Conservation (phyloP, 2,329 filamentous ascomycete genomes). For the Aspergillus sp. region DNA sequence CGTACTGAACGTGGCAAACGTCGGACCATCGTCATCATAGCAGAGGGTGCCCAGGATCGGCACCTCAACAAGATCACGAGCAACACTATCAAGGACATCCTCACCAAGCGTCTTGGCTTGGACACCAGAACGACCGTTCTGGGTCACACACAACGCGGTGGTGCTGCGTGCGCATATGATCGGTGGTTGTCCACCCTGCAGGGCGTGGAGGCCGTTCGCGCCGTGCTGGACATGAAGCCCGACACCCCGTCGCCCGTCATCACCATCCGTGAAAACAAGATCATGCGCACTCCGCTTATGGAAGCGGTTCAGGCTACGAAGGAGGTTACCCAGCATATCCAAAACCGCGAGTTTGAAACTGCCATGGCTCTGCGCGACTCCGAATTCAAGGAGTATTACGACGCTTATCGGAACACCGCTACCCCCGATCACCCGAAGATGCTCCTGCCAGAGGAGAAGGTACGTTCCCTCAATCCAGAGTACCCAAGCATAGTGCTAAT, state of each 20-base stretch:
- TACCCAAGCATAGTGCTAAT: constrained; percentile 24
- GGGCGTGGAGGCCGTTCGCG: constrained; percentile 89
- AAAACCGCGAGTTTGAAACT: constrained; percentile 77
- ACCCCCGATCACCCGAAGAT: constrained; percentile 60
- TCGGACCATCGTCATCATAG: constrained; percentile 97
- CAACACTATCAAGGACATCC: constrained; percentile 77
- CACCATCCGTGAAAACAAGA: constrained; percentile 96
- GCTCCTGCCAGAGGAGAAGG: constrained; percentile 67
- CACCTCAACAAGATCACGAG: constrained; percentile 81
- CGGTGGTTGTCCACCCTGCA: constrained; percentile 90
- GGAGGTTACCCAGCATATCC: constrained; percentile 76
- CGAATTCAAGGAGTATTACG: constrained; percentile 90
- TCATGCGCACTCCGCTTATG: constrained; percentile 83
- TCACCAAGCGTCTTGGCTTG: constrained; percentile 75
- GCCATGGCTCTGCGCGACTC: constrained; percentile 88
- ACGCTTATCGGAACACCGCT: constrained; percentile 82
- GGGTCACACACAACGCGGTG: constrained; percentile 95
- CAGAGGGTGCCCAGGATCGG: constrained; percentile 86
- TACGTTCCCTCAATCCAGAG: constrained; percentile 36
- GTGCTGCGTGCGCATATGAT: constrained; percentile 88
- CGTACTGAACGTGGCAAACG: constrained; percentile 78
- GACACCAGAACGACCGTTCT: constrained; percentile 94
- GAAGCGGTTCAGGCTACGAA: constrained; percentile 85
- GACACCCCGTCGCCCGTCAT: constrained; percentile 92
- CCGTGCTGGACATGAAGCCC: constrained; percentile 83